Conservation (phyloP, 2,329 filamentous ascomycete species). For the Xylaria sp. region DNA sequence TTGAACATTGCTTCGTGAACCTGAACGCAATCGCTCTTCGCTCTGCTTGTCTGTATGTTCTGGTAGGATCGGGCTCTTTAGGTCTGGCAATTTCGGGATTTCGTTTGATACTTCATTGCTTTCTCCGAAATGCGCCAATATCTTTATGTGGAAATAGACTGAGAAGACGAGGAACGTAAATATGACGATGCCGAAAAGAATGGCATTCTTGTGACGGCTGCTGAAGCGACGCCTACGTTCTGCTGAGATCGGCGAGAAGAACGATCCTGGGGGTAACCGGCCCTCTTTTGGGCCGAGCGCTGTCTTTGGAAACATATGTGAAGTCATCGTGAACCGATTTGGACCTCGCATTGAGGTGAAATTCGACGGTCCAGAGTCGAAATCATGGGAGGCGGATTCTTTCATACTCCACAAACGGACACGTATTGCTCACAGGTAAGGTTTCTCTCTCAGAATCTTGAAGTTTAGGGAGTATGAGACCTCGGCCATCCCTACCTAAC, state of each 20-base stretch:
- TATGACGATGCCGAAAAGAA: constrained; percentile 19
- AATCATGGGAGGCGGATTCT: neutral
- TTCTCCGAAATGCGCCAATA: constrained; percentile 10
- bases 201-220: constrained; percentile 12
- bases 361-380: neutral
- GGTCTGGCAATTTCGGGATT: neutral
- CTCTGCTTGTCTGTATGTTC: neutral
- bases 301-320: constrained; percentile 20
- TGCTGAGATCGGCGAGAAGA: constrained; percentile 22
- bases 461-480: neutral
- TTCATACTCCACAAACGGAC: constrained; percentile 1
- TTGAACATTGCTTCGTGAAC: neutral
- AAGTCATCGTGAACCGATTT: constrained; percentile 17
- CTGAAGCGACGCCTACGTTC: constrained; percentile 30
- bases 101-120: neutral
- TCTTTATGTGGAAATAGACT: constrained; percentile 2
- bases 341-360: constrained; percentile 2
- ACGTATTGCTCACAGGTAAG: constrained; percentile 3
- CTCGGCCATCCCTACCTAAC: constrained; percentile 12
- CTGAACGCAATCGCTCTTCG: neutral
- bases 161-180: constrained; percentile 25
- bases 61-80: neutral
- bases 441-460: constrained; percentile 3
- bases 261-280: constrained; percentile 32
- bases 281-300: constrained; percentile 38